Conservation (phyloP, 1,284 basidiomycete species). For the Schizophyllum commune region DNA sequence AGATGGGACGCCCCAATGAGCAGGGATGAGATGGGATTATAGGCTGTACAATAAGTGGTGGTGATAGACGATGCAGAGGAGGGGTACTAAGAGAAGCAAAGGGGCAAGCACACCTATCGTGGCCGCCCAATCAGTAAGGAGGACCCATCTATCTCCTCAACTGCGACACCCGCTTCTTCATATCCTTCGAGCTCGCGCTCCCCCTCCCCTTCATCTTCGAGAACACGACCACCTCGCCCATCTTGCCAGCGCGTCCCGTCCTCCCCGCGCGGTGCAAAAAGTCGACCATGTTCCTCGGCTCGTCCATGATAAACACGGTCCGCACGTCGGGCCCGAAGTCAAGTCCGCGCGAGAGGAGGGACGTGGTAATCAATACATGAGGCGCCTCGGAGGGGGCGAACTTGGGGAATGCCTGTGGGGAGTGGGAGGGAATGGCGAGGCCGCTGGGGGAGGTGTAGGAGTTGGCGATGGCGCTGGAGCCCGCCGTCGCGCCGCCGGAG, state of each 20-base stretch:
- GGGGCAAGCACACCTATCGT: too few relatives aligned
- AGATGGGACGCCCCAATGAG: too few relatives aligned
- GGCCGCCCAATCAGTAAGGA: background rate
- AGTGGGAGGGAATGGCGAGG: background rate
- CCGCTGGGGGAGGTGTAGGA: background rate
- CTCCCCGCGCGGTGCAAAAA: conserved; percentile 87
- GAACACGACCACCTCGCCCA: conserved; percentile 65
- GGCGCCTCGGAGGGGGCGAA: conserved; percentile 29
- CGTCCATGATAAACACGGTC: conserved; percentile 79
- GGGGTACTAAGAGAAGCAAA: too few relatives aligned
- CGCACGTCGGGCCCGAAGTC: conserved; percentile 75
- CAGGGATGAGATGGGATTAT: too few relatives aligned
- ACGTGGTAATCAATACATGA: conserved; percentile 81
- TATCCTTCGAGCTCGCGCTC: conserved; percentile 40
- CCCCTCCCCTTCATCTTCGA: conserved; percentile 53
- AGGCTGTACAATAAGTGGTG: too few relatives aligned
- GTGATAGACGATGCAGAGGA: too few relatives aligned
- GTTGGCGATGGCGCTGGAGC: background rate
- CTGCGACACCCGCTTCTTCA: conserved; percentile 40
- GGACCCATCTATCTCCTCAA: conserved; percentile 16
- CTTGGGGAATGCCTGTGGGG: conserved; percentile 1
- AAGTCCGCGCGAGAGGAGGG: conserved; percentile 83
- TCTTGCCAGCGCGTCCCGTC: conserved; percentile 61
- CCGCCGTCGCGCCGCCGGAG: background rate
- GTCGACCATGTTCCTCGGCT: conserved; percentile 81